Conservation (phyloP, 2,329 filamentous ascomycete genomes). For the Penicillium sclerotigenum region DNA sequence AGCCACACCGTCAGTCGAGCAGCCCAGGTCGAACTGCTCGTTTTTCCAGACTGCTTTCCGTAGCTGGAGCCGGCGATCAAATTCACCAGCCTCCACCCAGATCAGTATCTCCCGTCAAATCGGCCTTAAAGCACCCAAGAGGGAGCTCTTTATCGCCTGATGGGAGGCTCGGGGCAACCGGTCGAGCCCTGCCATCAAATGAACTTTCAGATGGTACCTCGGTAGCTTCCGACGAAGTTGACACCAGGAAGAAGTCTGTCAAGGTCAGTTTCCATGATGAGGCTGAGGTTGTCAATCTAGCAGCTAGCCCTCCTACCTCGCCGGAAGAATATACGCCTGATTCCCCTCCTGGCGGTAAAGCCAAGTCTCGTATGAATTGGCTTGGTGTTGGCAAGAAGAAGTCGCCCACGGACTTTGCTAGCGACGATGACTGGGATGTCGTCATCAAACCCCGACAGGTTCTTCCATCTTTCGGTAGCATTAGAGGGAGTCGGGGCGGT, state of each 20-base stretch:
- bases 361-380: slow-evolving; percentile 34
- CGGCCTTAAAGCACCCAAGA: slow-evolving; percentile 57
- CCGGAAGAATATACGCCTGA: slow-evolving; percentile 40
- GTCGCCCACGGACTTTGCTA: slow-evolving; percentile 21
- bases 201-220: slow-evolving; percentile 58
- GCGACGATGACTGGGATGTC: slow-evolving; percentile 53
- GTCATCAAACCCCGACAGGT: slow-evolving; percentile 58
- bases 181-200: slow-evolving; percentile 41
- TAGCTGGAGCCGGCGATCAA: slow-evolving; percentile 47
- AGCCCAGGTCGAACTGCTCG: slow-evolving; percentile 55
- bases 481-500: slow-evolving; percentile 48
- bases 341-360: slow-evolving; percentile 31
- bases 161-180: slow-evolving; percentile 21
- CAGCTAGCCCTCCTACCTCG: slow-evolving; percentile 42
- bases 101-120: slow-evolving; percentile 61
- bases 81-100: slow-evolving; percentile 58
- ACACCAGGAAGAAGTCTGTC: slow-evolving; percentile 52
- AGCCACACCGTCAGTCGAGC: slow-evolving; percentile 36
- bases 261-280: slow-evolving; percentile 69
- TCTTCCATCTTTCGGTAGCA: slow-evolving; percentile 62
- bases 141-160: slow-evolving; percentile 42
- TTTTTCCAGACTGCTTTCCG: slow-evolving; percentile 53
- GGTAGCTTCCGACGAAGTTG: slow-evolving; percentile 43
- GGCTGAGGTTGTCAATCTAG: slow-evolving; percentile 48
- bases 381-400: slow-evolving; percentile 38